phyloP scores from a whole-genome alignment of 768 basidiomycete species.

The Macrolepiota albuminosa region DNA sequence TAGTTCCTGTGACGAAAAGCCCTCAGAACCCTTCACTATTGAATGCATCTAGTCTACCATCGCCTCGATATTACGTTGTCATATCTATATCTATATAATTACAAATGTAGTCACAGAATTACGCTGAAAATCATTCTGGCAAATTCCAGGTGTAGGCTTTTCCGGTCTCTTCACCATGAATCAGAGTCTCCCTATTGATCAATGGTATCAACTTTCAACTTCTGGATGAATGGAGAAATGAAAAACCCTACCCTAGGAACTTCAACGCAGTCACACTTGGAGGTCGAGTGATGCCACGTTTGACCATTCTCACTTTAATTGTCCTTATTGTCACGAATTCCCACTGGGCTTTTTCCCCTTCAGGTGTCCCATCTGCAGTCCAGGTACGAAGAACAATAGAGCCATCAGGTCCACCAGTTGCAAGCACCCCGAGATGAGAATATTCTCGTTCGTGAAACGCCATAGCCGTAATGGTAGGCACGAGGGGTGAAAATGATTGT shows the following conservation, averaged over 20 bases:
- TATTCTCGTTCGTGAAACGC: constrained; percentile 91
- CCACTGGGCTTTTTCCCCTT: constrained; percentile 67
- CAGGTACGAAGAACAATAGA: constrained; percentile 79
- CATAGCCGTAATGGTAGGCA: constrained; percentile 64
- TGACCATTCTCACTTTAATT: constrained; percentile 51
- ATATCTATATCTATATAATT: background rate
- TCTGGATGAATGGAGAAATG: background rate
- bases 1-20: background rate
- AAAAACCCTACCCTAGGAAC: constrained; percentile 64
- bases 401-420: constrained; percentile 73
- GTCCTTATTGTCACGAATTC: constrained; percentile 65
- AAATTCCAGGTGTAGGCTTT: constrained; percentile 22
- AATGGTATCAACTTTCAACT: background rate
- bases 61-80: background rate
- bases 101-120: background rate
- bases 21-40: background rate
- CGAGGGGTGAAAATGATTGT: constrained; percentile 37
- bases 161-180: constrained; percentile 25
- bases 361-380: constrained; percentile 70
- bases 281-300: constrained; percentile 31
- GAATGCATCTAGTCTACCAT: background rate
- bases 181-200: constrained; percentile 16
- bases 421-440: constrained; percentile 71
- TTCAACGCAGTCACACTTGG: constrained; percentile 72
- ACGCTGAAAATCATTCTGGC: constrained; percentile 12